phyloP scores from a whole-genome alignment of 306 rosid genomes.

The Medicago ruthenica region DNA sequence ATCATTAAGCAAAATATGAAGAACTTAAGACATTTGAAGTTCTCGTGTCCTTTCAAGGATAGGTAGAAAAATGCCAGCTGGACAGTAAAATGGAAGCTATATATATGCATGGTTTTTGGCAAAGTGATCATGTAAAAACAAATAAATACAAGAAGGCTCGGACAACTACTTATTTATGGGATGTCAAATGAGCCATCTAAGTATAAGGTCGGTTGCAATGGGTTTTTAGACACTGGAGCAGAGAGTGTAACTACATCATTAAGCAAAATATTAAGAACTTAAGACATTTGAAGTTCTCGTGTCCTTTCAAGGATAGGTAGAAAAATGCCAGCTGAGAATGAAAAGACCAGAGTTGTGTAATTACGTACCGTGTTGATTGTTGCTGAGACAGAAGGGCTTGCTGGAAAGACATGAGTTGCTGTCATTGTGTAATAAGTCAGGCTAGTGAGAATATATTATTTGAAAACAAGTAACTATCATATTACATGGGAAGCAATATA shows the following conservation, averaged over 20 bases:
- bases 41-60: constrained; percentile 9
- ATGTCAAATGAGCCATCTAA: no score
- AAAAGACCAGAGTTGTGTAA: constrained; percentile 28
- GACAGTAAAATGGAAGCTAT: no score
- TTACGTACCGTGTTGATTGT: constrained; percentile 74
- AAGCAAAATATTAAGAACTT: background rate
- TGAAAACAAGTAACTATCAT: constrained; percentile 20
- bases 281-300: background rate
- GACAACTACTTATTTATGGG: no score
- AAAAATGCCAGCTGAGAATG: constrained; percentile 24
- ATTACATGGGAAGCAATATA: constrained; percentile 16
- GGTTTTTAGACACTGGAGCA: background rate
- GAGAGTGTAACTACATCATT: background rate
- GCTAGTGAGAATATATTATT: constrained; percentile 37
- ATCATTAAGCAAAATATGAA: background rate
- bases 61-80: constrained; percentile 3
- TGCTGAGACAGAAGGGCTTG: constrained; percentile 69
- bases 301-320: constrained; percentile 4
- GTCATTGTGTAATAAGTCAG: constrained; percentile 40
- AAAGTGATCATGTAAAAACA: no score
- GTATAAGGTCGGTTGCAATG: no score
- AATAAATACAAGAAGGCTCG: no score
- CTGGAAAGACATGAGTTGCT: constrained; percentile 70
- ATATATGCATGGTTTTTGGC: no score
- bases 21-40: background rate